Conservation (phyloP, 2,329 filamentous ascomycete species). For the Fusarium sp. region DNA sequence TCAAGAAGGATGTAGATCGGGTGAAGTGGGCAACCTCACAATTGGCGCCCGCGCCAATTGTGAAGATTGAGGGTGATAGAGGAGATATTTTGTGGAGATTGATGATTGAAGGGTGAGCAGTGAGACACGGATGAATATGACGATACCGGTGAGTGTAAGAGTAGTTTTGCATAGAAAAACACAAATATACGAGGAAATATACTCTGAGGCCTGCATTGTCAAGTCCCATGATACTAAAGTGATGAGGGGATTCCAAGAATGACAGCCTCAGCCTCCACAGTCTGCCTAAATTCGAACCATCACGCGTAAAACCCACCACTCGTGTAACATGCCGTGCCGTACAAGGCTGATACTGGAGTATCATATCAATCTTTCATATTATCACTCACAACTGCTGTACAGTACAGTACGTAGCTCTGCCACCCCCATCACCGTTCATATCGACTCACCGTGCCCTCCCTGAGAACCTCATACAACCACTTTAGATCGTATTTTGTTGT, state of each 20-base stretch:
- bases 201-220: neutral
- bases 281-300: constrained; percentile 36
- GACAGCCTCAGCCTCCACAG: constrained; percentile 32
- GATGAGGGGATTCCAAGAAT: constrained; percentile 20
- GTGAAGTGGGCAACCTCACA: neutral
- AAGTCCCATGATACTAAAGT: constrained; percentile 19
- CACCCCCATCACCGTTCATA: constrained; percentile 4
- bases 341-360: constrained; percentile 27
- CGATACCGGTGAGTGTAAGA: neutral
- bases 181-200: constrained; percentile 16
- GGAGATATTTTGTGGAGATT: neutral
- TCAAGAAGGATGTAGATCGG: neutral
- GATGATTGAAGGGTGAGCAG: neutral
- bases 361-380: neutral
- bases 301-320: constrained; percentile 12
- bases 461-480: constrained; percentile 31
- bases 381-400: neutral
- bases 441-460: constrained; percentile 21
- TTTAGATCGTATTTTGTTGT: constrained; percentile 9
- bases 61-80: neutral
- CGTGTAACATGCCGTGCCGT: constrained; percentile 19
- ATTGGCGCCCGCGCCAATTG: neutral
- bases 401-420: constrained; percentile 4
- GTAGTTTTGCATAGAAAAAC: neutral
- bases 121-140: neutral